Base-by-base conservation (phyloP, 257 asterid genomes). In the Nemophila menziesii region DNA sequence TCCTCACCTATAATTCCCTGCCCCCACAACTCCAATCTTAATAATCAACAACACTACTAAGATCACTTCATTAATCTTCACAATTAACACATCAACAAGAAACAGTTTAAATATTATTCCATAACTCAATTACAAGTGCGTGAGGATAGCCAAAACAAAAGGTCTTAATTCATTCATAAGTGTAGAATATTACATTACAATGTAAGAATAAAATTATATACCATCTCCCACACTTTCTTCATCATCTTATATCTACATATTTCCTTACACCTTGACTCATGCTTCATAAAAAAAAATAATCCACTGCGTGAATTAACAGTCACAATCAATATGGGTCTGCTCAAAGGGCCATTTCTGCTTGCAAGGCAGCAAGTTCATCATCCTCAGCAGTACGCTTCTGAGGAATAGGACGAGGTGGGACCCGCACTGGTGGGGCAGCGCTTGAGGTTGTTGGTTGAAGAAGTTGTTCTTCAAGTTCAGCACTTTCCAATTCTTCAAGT, bases 271-370 rank as follows among this genome's bases (percentile, higher is more conserved):
- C 21, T 10, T 19, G n/a, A 3, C 19, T 48, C 21, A 45, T 39
- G 58, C 39, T 19, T 20, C 34, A 40, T 24, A 10, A 24, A 22
- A 23, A 45, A 16, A 52, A n/a, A n/a, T n/a, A n/a, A 39, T 15
- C 43, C 23, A 39, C 46, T 14, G 10, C 22, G 51, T 24, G 22
- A 21, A 49, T 33, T 57, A 57, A 39, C 57, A 8, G 16, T 45
- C 9, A 17, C 24, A 34, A 11, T 4, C 5, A 36, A 8, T 21
- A 16, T 13, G 20, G n/a, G 16, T 11, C 44, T 18, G 55, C 50
- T 72, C 62, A 85, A 50, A 85, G 87, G 11, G 92, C 92, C 93
- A 85, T 78, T 62, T 80, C 93, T 38, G 79, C 86, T 67, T 78
- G 95, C 72, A 85, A 62, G 38, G 82, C 87, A 44, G 85, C 95